A percentile compares a stretch with the other conserved stretches of the same genome.
These are phyloP conservation scores for Umbilicaria muhlenbergii DNA, from an alignment of 495 filamentous ascomycete species.

Conservation along the genomic window DNA sequence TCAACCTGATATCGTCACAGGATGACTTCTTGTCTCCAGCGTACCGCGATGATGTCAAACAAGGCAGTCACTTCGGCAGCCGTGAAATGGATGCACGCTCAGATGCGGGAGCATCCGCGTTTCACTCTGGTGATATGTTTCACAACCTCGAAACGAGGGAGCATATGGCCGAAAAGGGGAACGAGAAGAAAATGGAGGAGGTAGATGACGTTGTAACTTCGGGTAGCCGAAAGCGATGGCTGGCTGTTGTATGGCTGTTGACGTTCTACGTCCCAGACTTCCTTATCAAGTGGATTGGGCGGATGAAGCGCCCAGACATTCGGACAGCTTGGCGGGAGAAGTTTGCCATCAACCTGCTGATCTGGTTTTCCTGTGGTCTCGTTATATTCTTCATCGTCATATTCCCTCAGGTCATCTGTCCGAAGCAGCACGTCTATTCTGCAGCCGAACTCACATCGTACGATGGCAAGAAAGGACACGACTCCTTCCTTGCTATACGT, in stretches of 20 bases:
- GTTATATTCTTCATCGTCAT: conserved; percentile 78
- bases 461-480: conserved; percentile 51
- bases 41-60: conserved; percentile 53
- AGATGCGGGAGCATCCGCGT: conserved; percentile 76
- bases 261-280: conserved; percentile 86
- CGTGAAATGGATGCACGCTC: conserved; percentile 74
- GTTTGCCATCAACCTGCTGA: conserved; percentile 93
- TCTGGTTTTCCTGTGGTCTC: conserved; percentile 73
- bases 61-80: conserved; percentile 67
- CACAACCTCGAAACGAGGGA: conserved; percentile 84
- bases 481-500: conserved; percentile 64
- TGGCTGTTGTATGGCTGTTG: conserved; percentile 69
- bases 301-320: conserved; percentile 89
- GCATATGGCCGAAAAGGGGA: conserved; percentile 90
- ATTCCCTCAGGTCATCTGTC: conserved; percentile 82
- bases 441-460: conserved; percentile 55
- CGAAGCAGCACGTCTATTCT: conserved; percentile 76
- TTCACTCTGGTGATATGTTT: conserved; percentile 93
- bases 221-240: conserved; percentile 79
- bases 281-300: conserved; percentile 56
- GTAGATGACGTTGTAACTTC: conserved; percentile 70
- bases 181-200: conserved; percentile 78
- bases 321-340: conserved; percentile 93
- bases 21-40: conserved; percentile 42
- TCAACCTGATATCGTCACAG: conserved; percentile 44